Base-by-base conservation (phyloP, 805 yeast species). In the Kuraishia molischiana region DNA sequence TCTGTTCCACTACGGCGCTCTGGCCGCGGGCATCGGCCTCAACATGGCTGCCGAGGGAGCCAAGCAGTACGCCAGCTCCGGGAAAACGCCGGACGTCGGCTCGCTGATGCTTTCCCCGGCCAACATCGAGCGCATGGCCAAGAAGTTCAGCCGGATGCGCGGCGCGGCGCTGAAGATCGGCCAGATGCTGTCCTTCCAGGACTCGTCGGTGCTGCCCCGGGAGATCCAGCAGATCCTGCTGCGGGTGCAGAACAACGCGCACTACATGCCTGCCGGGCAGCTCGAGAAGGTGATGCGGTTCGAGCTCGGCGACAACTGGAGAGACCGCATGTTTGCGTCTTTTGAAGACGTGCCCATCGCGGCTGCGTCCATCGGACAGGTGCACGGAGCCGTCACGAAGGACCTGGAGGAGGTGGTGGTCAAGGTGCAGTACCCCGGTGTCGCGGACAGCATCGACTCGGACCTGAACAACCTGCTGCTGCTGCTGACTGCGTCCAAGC, bases 161-260 rank as follows among this genome's bases (percentile, higher is more conserved):
- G 98, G 98, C n/a, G 98, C 97, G 2, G 98, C 98, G 3, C 67
- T 92, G 53, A 92, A 92, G 53, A 73, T 92, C 39, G 98, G 98
- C n/a, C 98, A 92, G 61, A 76, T 92, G 82, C 64, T 92, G 58
- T 85, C 96, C 2, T 90, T 92, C 58, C 98, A 92, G 59, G 97
- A 90, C 56, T 77, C 81, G 42, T 70, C 84, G 22, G 76, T 90
- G 24, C 61, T 90, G 31, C 97, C 98, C 1, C 68, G 71, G 31
- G 96, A 89, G 50, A 73, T 92, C 41, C 94, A 86, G 50, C 74
- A 78, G 47, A 77, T 90, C 32, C 62, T 92, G 47, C 62, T 85
- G 36, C 66, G 87, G 24, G 96, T 92, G 2, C 98, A 92, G 60
- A 90, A 87, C 56, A 77, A 82, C 51, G 97, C 98, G 4, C 87